A percentile compares a stretch with the other conserved stretches of the same genome.
phyloP scores from a whole-genome alignment of 75 land plant species.

The Selaginella tamariscina region DNA sequence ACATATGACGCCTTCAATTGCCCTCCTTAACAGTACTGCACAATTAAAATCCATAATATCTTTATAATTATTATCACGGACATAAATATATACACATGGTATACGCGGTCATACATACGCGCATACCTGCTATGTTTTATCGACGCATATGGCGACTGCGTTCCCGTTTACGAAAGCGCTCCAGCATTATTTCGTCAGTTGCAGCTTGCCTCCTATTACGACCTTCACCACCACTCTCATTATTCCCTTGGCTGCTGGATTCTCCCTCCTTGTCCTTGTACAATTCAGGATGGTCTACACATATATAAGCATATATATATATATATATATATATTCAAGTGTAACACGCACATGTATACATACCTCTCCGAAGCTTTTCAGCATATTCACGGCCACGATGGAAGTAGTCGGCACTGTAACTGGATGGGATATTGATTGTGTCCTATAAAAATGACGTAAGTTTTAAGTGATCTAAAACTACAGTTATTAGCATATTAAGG shows the following conservation, averaged over 20 bases:
- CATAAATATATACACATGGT: no score
- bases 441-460: no score
- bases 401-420: constrained; percentile 90
- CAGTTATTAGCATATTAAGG: constrained; percentile 8
- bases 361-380: constrained; percentile 82
- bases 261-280: constrained; percentile 46
- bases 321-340: background rate
- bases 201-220: constrained; percentile 66
- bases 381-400: constrained; percentile 95
- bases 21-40: no score
- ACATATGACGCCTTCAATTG: no score
- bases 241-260: constrained; percentile 15
- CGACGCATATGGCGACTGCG: constrained; percentile 75
- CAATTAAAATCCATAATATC: no score
- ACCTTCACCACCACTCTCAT: constrained; percentile 11
- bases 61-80: no score
- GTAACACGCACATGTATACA: background rate
- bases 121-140: constrained; percentile 13
- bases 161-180: constrained; percentile 91
- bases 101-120: no score
- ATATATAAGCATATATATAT: background rate
- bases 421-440: constrained; percentile 76
- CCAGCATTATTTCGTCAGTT: constrained; percentile 90
- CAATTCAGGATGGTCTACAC: constrained; percentile 66
- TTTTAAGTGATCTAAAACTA: constrained; percentile 8